Conservation (phyloP, 139 green algal species). For the Edaphochlamys debaryana region DNA sequence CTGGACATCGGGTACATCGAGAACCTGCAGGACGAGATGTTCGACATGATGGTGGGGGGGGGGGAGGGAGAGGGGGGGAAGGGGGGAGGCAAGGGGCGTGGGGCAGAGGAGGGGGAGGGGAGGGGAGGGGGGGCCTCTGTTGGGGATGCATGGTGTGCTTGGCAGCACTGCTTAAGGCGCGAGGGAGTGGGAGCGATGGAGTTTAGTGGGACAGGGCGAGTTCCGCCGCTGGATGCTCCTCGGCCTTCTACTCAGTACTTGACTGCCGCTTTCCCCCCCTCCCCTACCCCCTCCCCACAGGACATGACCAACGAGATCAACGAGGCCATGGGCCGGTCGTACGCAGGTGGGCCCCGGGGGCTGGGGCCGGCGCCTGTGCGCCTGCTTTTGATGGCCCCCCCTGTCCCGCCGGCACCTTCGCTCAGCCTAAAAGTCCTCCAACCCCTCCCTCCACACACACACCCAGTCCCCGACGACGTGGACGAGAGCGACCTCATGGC, state of each 20-base stretch:
- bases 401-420: no score
- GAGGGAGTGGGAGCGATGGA: no score
- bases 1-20: conserved; percentile 97
- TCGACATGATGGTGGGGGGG: conserved; percentile 85
- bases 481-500: conserved; percentile 98
- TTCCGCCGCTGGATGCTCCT: no score
- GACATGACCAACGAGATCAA: conserved; percentile 95
- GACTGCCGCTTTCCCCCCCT: not conserved
- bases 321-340: conserved; percentile 85
- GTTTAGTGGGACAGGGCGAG: no score
- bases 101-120: not conserved
- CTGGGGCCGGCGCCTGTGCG: no score
- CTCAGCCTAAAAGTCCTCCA: no score
- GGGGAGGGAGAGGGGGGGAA: not conserved
- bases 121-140: no score
- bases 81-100: not conserved
- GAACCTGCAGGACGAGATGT: conserved; percentile 95
- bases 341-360: no score
- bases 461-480: conserved; percentile 94
- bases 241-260: not conserved
- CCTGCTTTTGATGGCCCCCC: no score
- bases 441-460: no score
- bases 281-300: conserved; percentile 37
- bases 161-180: no score
- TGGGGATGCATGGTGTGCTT: no score